Evolutionary conservation across 768 basidiomycete genomes (phyloP), one percentile per base, ranked within the genome.

Genomic region (Lactarius psammicola): DNA sequence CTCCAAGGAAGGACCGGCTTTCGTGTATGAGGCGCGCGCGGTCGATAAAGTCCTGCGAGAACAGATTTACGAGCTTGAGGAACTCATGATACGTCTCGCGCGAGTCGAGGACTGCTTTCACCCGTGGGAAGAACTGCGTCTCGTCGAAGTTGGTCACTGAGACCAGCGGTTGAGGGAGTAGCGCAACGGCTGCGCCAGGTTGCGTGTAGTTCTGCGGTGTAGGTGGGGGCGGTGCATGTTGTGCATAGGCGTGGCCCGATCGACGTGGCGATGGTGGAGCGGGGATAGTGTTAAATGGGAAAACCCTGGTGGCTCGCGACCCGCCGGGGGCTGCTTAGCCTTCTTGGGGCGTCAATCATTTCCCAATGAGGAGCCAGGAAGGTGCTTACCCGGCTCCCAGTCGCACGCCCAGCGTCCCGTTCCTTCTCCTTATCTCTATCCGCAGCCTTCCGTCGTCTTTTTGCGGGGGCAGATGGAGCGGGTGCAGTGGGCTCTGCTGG

Each of bases 21-120:
- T 95, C 90, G 69, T 90, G 87, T 56, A 98, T 83, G 10, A 98
- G 83, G 18, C 89, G 86, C 30, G 87, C 84, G 2, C 87, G 85
- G 71, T 98, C 95, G 71, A 99, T 96, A 72, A 92, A 87, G 66
- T 95, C 93, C 73, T 96, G 94, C 2, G 93, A 91, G 73, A 95
- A 99, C 2, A 99, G 82, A 75, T 98, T 98, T 70, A 98, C 84
- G 54, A 98, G 80, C 74, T 95, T 97, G 67, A 99, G 79, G 77
- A 99, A 98, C 76, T 98, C 97, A 75, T 95, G 93, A 77, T 90
- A 93, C 1, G 87, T 85, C 56, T 92, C 90, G 15, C 88, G 82
- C 68, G 83, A 87, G 63, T 89, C 87, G 53, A 94, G 78, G 1
- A 83, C 80, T 18, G 84, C 85, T 71, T 87, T 89, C 57, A 98